phyloP scores from a whole-genome alignment of 2,329 filamentous ascomycete species.

The Raffaelea arxii region DNA sequence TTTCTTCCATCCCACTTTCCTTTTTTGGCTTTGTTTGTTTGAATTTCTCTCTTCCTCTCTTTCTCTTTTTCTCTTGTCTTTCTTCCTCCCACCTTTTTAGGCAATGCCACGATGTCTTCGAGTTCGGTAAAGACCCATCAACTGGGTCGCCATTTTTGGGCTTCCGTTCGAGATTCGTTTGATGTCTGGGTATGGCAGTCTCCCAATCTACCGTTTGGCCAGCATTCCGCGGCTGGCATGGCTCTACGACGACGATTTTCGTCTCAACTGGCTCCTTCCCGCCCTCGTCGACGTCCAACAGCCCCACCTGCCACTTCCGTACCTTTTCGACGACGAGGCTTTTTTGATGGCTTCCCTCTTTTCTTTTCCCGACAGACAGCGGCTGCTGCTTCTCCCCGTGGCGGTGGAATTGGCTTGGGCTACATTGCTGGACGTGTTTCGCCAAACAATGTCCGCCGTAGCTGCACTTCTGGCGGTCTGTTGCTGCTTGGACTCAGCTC shows the following conservation, averaged over 20 bases:
- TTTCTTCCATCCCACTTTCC: neutral
- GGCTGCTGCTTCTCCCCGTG: neutral
- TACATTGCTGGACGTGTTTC: constrained; percentile 13
- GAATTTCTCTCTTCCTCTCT: neutral
- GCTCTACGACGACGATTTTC: neutral
- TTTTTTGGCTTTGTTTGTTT: neutral
- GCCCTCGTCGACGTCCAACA: no score
- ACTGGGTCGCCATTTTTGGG: constrained; percentile 24
- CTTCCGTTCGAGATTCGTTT: constrained; percentile 20
- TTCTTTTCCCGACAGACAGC: constrained; percentile 11
- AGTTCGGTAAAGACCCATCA: constrained; percentile 22
- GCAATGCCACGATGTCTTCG: constrained; percentile 21
- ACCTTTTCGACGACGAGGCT: no score
- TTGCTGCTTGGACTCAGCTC: constrained; percentile 38
- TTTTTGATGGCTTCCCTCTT: no score
- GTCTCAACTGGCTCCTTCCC: no score
- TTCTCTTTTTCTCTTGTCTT: neutral
- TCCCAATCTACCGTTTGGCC: no score
- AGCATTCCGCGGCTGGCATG: no score
- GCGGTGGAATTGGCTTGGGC: neutral
- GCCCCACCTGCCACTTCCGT: no score
- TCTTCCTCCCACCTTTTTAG: neutral
- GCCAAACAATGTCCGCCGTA: constrained; percentile 32
- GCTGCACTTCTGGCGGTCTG: constrained; percentile 45
- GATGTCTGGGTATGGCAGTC: constrained; percentile 13